phyloP scores from a whole-genome alignment of 1,139 yeast species.

The Suhomyces bribrorum region DNA sequence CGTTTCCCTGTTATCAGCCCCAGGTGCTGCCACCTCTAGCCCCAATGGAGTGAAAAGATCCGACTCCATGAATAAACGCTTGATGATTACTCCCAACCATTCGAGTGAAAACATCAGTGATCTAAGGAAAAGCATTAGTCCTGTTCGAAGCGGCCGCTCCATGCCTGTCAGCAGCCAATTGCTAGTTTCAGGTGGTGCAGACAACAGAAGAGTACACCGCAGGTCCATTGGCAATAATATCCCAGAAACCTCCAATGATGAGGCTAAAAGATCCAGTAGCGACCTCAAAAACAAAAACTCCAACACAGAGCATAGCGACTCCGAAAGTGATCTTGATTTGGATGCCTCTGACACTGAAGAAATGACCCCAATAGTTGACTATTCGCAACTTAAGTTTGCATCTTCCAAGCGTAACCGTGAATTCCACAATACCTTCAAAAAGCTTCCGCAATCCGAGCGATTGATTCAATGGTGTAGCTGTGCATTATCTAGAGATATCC shows the following conservation, averaged over 20 bases:
- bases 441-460: conserved; percentile 52
- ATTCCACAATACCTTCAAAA: conserved; percentile 62
- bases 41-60: conserved; percentile 9
- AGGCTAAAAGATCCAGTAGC: conserved; percentile 8
- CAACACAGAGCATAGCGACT: conserved; percentile 11
- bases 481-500: conserved; percentile 69
- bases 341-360: conserved; percentile 16
- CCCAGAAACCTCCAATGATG: conserved; percentile 11
- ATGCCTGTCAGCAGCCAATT: conserved; percentile 19
- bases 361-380: conserved; percentile 20
- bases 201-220: conserved; percentile 24
- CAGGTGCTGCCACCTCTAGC: conserved; percentile 8
- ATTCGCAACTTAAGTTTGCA: conserved; percentile 30
- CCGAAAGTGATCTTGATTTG: conserved; percentile 17
- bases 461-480: conserved; percentile 68
- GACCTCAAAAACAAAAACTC: conserved; percentile 10
- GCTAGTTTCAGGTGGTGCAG: conserved; percentile 19
- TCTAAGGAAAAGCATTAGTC: conserved; percentile 21
- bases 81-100: conserved; percentile 20
- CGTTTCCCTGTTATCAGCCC: conserved; percentile 10
- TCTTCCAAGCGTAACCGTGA: conserved; percentile 55
- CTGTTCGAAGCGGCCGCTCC: conserved; percentile 21
- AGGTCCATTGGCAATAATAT: conserved; percentile 19
- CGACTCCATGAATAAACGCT: conserved; percentile 12
- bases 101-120: conserved; percentile 23